Percentiles rank a stretch among this genome's conserved stretches.
phyloP scores from a whole-genome alignment of 805 yeast genomes.

The Wickerhamomyces subpelliculosus region DNA sequence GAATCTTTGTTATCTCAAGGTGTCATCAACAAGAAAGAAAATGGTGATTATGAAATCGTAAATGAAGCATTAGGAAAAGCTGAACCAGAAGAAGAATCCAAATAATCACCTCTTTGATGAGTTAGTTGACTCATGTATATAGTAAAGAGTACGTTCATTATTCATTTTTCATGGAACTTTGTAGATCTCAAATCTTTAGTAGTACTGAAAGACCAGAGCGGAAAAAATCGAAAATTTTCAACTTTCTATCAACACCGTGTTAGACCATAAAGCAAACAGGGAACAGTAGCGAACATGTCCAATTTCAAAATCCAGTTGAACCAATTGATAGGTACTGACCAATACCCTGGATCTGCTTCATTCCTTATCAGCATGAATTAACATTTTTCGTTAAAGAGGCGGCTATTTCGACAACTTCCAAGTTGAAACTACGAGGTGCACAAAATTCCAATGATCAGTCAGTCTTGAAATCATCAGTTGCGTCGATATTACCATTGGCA shows the following conservation, averaged over 20 bases:
- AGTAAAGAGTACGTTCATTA: no score
- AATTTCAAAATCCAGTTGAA: slow-evolving; percentile 11
- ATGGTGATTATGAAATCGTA: slow-evolving; percentile 41
- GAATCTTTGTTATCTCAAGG: slow-evolving; percentile 63
- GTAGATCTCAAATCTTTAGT: no score
- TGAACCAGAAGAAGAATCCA: not conserved
- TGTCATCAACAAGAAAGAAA: slow-evolving; percentile 51
- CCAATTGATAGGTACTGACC: slow-evolving; percentile 14
- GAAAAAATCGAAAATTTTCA: no score
- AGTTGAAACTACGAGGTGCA: not conserved
- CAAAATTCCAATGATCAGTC: not conserved
- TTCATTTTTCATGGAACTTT: no score
- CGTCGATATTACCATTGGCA: slow-evolving; percentile 23
- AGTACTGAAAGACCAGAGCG: not conserved
- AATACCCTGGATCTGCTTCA: not conserved
- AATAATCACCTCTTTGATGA: no score
- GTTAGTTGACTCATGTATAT: no score
- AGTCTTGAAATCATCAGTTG: slow-evolving; percentile 6
- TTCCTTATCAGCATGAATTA: no score
- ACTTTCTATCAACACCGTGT: no score
- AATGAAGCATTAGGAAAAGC: slow-evolving; percentile 7
- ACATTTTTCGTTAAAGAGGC: slow-evolving; percentile 6
- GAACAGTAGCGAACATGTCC: slow-evolving; percentile 3
- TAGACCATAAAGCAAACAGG: no score
- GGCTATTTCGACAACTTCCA: slow-evolving; percentile 8